Conservation (phyloP, 345 rosid species). For the Pelargonium nanum region DNA sequence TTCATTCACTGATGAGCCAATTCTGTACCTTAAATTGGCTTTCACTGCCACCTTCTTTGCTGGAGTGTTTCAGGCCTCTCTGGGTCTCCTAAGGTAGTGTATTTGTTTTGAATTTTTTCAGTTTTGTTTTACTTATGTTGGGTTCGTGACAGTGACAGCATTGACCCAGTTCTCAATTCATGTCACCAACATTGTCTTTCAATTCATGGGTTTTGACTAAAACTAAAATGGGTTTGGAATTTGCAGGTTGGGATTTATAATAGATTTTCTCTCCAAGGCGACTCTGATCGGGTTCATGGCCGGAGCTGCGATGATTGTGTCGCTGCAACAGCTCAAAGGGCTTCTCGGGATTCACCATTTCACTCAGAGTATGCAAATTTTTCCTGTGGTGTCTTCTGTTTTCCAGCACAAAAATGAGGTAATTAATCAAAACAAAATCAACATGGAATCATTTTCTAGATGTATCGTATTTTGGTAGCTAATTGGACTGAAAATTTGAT, state of each 20-base stretch:
- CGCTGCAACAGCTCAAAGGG: slow-evolving; percentile 88
- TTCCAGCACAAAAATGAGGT: slow-evolving; percentile 56
- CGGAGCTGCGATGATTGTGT: slow-evolving; percentile 91
- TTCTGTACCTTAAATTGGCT: slow-evolving; percentile 69
- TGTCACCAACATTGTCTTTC: not conserved
- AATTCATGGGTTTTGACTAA: not conserved
- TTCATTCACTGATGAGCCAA: slow-evolving; percentile 48
- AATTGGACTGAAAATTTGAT: not conserved
- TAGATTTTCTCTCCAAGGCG: slow-evolving; percentile 95
- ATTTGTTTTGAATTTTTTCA: not conserved
- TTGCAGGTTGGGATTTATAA: slow-evolving; percentile 83
- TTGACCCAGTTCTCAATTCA: too few species aligned
- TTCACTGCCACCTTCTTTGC: slow-evolving; percentile 97
- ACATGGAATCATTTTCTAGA: too few species aligned
- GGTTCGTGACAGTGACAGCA: too few species aligned
- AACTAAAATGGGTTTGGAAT: not conserved
- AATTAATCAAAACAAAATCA: too few species aligned
- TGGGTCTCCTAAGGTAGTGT: slow-evolving; percentile 70
- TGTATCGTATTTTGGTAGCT: not conserved
- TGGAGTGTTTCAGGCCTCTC: slow-evolving; percentile 83
- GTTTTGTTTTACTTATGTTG: not conserved
- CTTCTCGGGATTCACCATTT: slow-evolving; percentile 92
- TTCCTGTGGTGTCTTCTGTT: slow-evolving; percentile 66
- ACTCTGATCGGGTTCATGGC: slow-evolving; percentile 94
- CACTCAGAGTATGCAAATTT: slow-evolving; percentile 73